Base-by-base conservation (phyloP, 306 rosid species). In the Astragalus glycyphyllos region DNA sequence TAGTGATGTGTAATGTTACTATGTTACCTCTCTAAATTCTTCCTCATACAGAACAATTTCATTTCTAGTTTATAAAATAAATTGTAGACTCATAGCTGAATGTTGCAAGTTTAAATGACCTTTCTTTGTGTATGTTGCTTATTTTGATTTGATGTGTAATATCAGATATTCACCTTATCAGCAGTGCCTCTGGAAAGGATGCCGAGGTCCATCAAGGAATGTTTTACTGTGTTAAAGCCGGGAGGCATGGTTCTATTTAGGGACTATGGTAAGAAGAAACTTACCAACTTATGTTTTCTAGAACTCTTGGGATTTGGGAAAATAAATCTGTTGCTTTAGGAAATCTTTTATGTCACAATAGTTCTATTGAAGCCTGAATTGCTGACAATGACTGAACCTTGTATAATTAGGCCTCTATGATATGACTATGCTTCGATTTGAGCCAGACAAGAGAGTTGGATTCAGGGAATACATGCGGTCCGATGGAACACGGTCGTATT, bases 371-470 rank as follows among this genome's bases (percentile, higher is more conserved):
- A 69, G 59, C 9, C 32, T 65, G 41, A 20, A 55, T 50, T 58
- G 17, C 51, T 73, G 69, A 68, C 65, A 14, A 58, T 78, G 65
- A 72, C 49, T 73, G 58, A 50, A 48, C 31, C 76, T 70, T 54
- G 4, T 74, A 67, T 79, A 72, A 60, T 51, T 88, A 94, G 98
- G 97, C 78, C 95, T 94, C 62, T 94, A 90, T 73, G 98, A 94
- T 83, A 94, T 90, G 98, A 85, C 92, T 11, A 94, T 94, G 98
- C 96, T 89, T 84, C 91, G 97, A 55, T 91, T 89, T 75, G 85
- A 81, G 79, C 71, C 47, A 17, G 83, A 82, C 49, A 87, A 87
- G 82, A 81, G 77, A 79, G 89, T 84, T 35, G 93, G 93, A 37
- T 84, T 84, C 71, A 85, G 93, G 90, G 93, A 89, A 61, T 91